Base-by-base conservation (phyloP, 2,329 filamentous ascomycete genomes). In the Zasmidium angulare region DNA sequence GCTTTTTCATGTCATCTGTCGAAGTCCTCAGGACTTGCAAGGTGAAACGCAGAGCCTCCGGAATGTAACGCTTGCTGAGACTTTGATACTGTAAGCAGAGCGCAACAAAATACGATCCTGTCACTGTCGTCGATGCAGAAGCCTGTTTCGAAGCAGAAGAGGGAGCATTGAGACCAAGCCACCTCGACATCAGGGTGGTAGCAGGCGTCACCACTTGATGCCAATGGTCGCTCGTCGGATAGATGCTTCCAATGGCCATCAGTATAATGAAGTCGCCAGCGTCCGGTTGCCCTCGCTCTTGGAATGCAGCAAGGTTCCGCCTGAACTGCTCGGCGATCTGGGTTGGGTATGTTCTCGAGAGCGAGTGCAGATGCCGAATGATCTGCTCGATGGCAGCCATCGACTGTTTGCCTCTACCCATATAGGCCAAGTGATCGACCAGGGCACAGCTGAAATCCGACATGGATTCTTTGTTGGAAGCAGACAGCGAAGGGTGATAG, bases 201-300 rank as follows among this genome's bases (percentile, higher is more conserved):
- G 93, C 89, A 1, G 95, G 95, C 1, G 95, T 99, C 46, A 91
- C 89, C 36, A 98, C 91, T 68, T 95, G 89, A 70, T 99, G 95
- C 76, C 98, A 99, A 76, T 98, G 93, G 75, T 99, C 95, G 0
- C 93, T 97, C 0, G 95, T 96, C 3, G 95, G 93, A 70, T 96
- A 99, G 55, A 96, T 89, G 1, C 86, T 87, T 46, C 88, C 86
- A 60, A 97, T 85, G 0, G 91, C 92, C 0, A 91, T 93, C 36
- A 99, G 78, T n/a, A 96, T 78, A 21, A 92, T 77, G 20, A 99
- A 77, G 69, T 99, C 93, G 19, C 91, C 90, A n/a, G 82, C 72
- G 12, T 74, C 67, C 73, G 83, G 69, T 74, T 83, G 68, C 81
- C 85, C 81, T 1, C 81, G 75, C 12, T 81, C 74, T 46, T 84